Conservation (phyloP, 2,329 filamentous ascomycete species). For the Metarhizium album region DNA sequence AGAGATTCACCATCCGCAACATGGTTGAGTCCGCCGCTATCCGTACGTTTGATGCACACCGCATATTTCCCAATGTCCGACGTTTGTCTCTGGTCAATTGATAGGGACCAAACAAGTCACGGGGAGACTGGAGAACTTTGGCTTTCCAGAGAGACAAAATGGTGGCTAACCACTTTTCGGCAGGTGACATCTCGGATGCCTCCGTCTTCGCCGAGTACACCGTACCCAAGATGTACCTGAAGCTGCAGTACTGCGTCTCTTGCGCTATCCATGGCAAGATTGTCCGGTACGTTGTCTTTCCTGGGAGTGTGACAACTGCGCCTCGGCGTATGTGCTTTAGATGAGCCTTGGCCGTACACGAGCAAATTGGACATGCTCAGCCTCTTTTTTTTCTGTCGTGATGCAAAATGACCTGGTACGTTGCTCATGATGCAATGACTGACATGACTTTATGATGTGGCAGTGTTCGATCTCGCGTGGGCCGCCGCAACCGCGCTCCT, state of each 20-base stretch:
- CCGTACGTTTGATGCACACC: slow-evolving; percentile 54
- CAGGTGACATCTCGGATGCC: slow-evolving; percentile 99
- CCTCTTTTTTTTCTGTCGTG: slow-evolving; percentile 6
- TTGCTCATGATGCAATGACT: slow-evolving; percentile 21
- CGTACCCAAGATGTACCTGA: slow-evolving; percentile 99
- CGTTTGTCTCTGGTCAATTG: not conserved
- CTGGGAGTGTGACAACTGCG: slow-evolving; percentile 48
- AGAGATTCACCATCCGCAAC: slow-evolving; percentile 99
- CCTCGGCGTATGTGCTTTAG: slow-evolving; percentile 39
- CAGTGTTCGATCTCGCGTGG: slow-evolving; percentile 93
- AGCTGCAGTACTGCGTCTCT: slow-evolving; percentile 99
- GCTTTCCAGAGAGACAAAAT: not conserved
- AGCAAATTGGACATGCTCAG: slow-evolving; percentile 23
- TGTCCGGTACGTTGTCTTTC: slow-evolving; percentile 79
- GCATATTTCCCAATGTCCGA: not conserved
- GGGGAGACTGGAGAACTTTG: not conserved
- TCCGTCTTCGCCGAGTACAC: slow-evolving; percentile 99
- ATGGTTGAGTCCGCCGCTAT: slow-evolving; percentile 99
- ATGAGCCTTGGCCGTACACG: slow-evolving; percentile 49
- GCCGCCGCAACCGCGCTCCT: slow-evolving; percentile 97
- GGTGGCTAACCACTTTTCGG: slow-evolving; percentile 4
- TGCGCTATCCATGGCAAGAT: slow-evolving; percentile 99
- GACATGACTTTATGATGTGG: slow-evolving; percentile 22
- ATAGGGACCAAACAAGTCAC: not conserved
- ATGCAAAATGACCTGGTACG: slow-evolving; percentile 13